phyloP scores from a whole-genome alignment of 257 asterid species.

The Buddleja alternifolia region DNA sequence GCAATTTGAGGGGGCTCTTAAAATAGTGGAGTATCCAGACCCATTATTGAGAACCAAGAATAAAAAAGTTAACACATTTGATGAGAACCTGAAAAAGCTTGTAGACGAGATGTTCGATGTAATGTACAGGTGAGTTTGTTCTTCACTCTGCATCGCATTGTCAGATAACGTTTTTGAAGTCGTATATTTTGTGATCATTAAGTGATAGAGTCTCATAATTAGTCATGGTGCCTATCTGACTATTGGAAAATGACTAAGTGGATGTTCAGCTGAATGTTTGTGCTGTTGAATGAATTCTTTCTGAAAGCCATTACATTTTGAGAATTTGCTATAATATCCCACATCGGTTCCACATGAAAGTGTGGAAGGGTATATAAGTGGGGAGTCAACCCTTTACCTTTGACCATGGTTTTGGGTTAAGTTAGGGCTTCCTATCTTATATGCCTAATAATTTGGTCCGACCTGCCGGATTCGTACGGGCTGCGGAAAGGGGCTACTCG shows the following conservation, averaged over 20 bases:
- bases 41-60: conserved; percentile 83
- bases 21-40: conserved; percentile 77
- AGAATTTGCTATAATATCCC: too few species aligned
- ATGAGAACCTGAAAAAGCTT: conserved; percentile 71
- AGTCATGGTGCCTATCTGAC: neutral
- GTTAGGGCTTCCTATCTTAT: too few species aligned
- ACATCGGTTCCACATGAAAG: too few species aligned
- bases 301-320: too few species aligned
- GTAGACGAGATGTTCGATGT: conserved; percentile 90
- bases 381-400: too few species aligned
- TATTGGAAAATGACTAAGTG: neutral
- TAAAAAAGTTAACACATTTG: conserved; percentile 64
- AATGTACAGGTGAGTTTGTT: conserved; percentile 77
- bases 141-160: neutral
- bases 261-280: neutral
- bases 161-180: neutral
- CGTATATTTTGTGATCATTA: neutral
- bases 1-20: conserved; percentile 59
- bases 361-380: too few species aligned
- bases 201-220: neutral
- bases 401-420: too few species aligned
- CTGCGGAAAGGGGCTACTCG: too few species aligned
- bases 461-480: too few species aligned
- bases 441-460: too few species aligned
- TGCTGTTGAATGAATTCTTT: neutral